phyloP scores from a whole-genome alignment of 1,139 yeast genomes.

The Suhomyces panamericanus region DNA sequence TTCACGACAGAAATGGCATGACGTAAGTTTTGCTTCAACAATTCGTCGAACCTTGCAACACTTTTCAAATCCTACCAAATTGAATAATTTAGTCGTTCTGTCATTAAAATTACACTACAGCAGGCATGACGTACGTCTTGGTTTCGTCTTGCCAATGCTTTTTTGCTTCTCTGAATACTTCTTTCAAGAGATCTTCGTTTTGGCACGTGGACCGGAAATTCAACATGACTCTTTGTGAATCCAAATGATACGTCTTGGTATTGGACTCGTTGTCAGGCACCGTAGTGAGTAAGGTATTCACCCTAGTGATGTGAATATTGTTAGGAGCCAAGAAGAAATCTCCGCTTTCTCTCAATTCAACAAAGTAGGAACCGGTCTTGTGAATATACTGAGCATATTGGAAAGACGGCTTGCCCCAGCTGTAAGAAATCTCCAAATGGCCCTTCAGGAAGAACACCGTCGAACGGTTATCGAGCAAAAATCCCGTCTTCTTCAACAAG shows the following conservation, averaged over 20 bases:
- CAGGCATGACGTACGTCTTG: constrained; percentile 8
- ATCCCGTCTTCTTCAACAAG: constrained; percentile 67
- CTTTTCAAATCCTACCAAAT: too few species aligned
- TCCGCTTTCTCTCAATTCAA: constrained; percentile 82
- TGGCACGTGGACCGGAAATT: constrained; percentile 65
- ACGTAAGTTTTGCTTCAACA: too few species aligned
- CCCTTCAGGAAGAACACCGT: constrained; percentile 58
- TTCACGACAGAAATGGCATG: too few species aligned
- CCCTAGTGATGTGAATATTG: constrained; percentile 68
- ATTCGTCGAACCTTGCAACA: too few species aligned
- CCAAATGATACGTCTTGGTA: constrained; percentile 40
- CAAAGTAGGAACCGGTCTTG: constrained; percentile 82
- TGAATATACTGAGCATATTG: constrained; percentile 89
- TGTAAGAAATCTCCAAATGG: constrained; percentile 62
- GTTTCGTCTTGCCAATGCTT: constrained; percentile 43
- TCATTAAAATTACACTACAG: constrained; percentile 3
- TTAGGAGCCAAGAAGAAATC: constrained; percentile 80
- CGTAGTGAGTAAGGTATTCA: constrained; percentile 39
- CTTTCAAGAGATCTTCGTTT: constrained; percentile 46
- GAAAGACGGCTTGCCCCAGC: constrained; percentile 90
- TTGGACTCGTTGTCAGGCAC: constrained; percentile 29
- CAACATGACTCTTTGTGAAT: constrained; percentile 73
- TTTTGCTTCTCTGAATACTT: constrained; percentile 61
- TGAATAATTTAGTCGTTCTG: background rate
- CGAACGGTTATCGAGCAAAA: constrained; percentile 79